Conservation (phyloP, 2,329 filamentous ascomycete genomes). For the Didymella exigua region DNA sequence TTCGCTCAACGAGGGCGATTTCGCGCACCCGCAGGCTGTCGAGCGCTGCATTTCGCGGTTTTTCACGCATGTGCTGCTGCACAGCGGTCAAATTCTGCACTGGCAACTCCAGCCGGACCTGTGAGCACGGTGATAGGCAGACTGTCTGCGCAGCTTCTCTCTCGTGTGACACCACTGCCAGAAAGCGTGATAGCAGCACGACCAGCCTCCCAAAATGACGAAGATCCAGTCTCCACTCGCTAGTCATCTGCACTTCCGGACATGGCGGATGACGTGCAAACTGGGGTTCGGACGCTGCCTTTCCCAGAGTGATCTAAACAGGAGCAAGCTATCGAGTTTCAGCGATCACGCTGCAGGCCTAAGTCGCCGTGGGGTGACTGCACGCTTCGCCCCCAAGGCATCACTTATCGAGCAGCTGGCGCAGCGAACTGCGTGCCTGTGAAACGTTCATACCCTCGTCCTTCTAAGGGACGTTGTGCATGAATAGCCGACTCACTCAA, state of each 20-base stretch:
- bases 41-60: not conserved
- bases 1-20: constrained; percentile 23
- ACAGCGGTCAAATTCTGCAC: constrained; percentile 2
- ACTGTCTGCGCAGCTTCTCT: not conserved
- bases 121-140: not conserved
- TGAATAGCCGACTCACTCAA: constrained; percentile 18
- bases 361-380: constrained; percentile 8
- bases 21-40: constrained; percentile 8
- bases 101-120: not conserved
- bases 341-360: constrained; percentile 34
- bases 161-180: constrained; percentile 23
- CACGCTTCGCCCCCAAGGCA: constrained; percentile 3
- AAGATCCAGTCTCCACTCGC: constrained; percentile 18
- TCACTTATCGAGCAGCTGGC: constrained; percentile 2
- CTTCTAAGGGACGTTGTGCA: constrained; percentile 14
- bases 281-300: constrained; percentile 39
- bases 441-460: constrained; percentile 2
- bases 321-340: constrained; percentile 34
- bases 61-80: constrained; percentile 11
- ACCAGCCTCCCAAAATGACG: constrained; percentile 32
- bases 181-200: constrained; percentile 24
- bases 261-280: constrained; percentile 38
- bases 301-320: constrained; percentile 24
- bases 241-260: constrained; percentile 44
- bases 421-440: constrained; percentile 14